Evolutionary conservation across 1,139 yeast species (phyloP), one percentile per base, ranked within the genome.

Genomic region (Suhomyces choctaworum): DNA sequence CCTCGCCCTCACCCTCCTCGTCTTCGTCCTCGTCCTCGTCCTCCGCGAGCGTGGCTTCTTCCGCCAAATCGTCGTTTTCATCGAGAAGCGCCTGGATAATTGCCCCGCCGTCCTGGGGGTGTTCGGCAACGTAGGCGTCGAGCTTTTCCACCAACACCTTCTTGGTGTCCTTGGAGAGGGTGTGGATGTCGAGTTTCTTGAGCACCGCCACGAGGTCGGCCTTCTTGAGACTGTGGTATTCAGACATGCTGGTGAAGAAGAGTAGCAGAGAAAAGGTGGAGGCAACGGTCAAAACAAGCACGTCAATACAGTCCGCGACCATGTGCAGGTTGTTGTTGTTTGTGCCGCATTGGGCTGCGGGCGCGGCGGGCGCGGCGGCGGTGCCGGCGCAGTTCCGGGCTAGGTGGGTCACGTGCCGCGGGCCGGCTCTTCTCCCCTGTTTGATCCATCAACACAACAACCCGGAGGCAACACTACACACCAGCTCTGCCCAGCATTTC

Each of bases 121-220:
- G 62, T 33, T 62, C 48, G 41, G 57, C 55, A 53, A 64, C 46
- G 53, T 58, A 66, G 16, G 50, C 54, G 29, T 68, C 71, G 34
- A 73, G 61, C 48, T 66, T 69, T 24, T 67, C 69, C 24, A 70
- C 52, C 51, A 70, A 65, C 30, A 62, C 57, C 50, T 60, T 66
- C 51, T 70, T 70, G 36, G 73, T 70, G 47, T 67, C 73, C 46
- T 69, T 70, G 31, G 64, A 44, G 36, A 56, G 52, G 26, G 62
- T 58, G 33, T 56, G 53, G 36, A 68, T 47, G 16, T 64, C 72
- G 25, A 66, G 60, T 41, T 61, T 62, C 34, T 53, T 61, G 45
- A 65, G 64, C 25, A 60, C 64, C 28, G 50, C 51, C 45, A 60
- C 49, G 42, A 70, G 60, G 38, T 70, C 76, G 29, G 69, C 68